Base-by-base conservation (phyloP, 1,139 yeast genomes). In the Nakaseomyces bracarensis region DNA sequence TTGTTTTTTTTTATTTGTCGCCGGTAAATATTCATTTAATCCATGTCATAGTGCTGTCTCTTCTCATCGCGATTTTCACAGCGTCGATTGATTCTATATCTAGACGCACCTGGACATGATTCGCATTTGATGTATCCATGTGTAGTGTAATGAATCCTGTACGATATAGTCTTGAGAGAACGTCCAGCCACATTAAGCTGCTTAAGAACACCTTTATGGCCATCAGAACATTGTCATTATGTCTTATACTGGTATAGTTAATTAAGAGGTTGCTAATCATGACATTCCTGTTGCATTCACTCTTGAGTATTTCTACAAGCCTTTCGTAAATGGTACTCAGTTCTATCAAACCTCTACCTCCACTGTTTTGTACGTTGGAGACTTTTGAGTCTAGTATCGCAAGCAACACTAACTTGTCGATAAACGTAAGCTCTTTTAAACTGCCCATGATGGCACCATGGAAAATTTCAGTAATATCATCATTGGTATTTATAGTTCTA, bases 161-260 rank as follows among this genome's bases (percentile, higher is more conserved):
- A n/a, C 36, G 36, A 20, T 13, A 33, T 26, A 33, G 11, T n/a
- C 36, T 20, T 7, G 36, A 20, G 4, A 33, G 18, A 13, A 33
- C 36, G 36, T 33, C 36, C 9, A 33, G 36, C 36, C 36, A 33
- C 36, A 33, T 33, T 13, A 33, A n/a, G 14, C 26, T 33, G 16
- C 36, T 33, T 14, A 33, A 13, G 11, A 33, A 33, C 19, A 14
- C 11, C 26, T 33, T 33, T 4, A 33, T 33, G 5, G 36, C 26
- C 16, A 13, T 13, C 16, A 4, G 5, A 7, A 16, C 26, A 14
- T 33, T 13, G 18, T 33, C 26, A 6, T 15, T 20, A 13, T 33
- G 15, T 21, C 13, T 20, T 3, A 4, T 21, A n/a, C 18, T 33
- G 16, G 36, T 20, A 11, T 33, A 33, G 10, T 20, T 33, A 3